phyloP scores from a whole-genome alignment of 1,284 basidiomycete genomes.

The Moesziomyces sp. region DNA sequence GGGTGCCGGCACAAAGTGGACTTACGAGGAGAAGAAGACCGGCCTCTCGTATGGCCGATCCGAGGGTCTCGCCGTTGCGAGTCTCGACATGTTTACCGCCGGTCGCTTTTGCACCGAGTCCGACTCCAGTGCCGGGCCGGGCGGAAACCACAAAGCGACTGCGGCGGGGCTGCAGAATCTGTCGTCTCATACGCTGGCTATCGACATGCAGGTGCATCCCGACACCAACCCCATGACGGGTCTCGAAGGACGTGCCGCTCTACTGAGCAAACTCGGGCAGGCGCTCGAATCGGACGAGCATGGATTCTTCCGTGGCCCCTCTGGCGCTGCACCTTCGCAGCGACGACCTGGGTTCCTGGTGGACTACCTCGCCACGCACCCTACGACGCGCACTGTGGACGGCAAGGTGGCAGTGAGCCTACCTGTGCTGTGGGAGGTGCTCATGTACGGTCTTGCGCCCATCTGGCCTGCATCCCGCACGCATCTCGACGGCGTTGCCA shows the following conservation, averaged over 20 bases:
- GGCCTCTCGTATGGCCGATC: slow-evolving; percentile 78
- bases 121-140: background rate
- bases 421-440: slow-evolving; percentile 77
- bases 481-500: slow-evolving; percentile 74
- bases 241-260: slow-evolving; percentile 82
- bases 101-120: slow-evolving; percentile 21
- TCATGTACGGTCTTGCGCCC: slow-evolving; percentile 83
- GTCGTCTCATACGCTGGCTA: slow-evolving; percentile 74
- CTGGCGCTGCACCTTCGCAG: background rate
- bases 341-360: slow-evolving; percentile 36
- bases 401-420: slow-evolving; percentile 24
- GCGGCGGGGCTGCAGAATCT: slow-evolving; percentile 79
- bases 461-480: slow-evolving; percentile 86
- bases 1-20: slow-evolving; percentile 87
- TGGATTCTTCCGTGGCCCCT: slow-evolving; percentile 49
- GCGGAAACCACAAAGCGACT: slow-evolving; percentile 62
- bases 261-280: slow-evolving; percentile 68
- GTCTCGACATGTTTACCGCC: slow-evolving; percentile 82
- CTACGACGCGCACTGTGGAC: slow-evolving; percentile 65
- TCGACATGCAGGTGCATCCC: slow-evolving; percentile 81
- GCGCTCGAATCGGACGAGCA: slow-evolving; percentile 36
- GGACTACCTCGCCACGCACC: slow-evolving; percentile 75
- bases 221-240: slow-evolving; percentile 85
- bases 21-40: slow-evolving; percentile 76
- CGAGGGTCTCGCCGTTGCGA: slow-evolving; percentile 92